These are phyloP conservation scores for Coemansia sp. DNA, from an alignment of 192 early-diverging fungal genomes.

Conservation along the genomic window DNA sequence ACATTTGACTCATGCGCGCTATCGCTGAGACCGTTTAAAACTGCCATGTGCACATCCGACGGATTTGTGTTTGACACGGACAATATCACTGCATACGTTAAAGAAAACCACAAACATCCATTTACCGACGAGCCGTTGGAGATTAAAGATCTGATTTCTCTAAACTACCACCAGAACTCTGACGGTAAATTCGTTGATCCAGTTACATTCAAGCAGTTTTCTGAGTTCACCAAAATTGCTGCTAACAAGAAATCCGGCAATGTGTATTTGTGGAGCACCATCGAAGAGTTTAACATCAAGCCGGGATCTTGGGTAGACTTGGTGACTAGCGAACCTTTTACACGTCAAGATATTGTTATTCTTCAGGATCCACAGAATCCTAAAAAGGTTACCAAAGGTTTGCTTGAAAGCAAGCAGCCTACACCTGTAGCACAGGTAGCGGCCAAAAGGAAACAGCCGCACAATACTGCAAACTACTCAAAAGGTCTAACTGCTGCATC, in stretches of 20 bases:
- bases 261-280: conserved; percentile 81
- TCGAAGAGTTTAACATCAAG: conserved; percentile 85
- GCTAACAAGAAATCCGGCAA: conserved; percentile 82
- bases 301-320: conserved; percentile 83
- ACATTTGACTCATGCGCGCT: conserved; percentile 88
- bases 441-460: conserved; percentile 60
- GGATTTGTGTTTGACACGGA: conserved; percentile 87
- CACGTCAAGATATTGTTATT: conserved; percentile 82
- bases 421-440: conserved; percentile 4
- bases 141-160: conserved; percentile 66
- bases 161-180: conserved; percentile 82
- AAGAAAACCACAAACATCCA: conserved; percentile 80
- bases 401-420: too few species aligned
- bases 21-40: conserved; percentile 83
- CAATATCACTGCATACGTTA: conserved; percentile 78
- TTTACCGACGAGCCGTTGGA: conserved; percentile 77
- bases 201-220: conserved; percentile 86
- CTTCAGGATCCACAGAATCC: conserved; percentile 61
- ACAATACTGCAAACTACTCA: conserved; percentile 78
- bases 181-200: conserved; percentile 84
- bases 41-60: conserved; percentile 80
- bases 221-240: conserved; percentile 80
- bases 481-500: conserved; percentile 73
- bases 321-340: conserved; percentile 83
- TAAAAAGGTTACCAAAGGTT: conserved; percentile 19